Percentiles rank a stretch among this genome's conserved stretches.
Evolutionary conservation across 164 flowering plant species (phyloP).

Genomic region (Litsea cubeba): DNA sequence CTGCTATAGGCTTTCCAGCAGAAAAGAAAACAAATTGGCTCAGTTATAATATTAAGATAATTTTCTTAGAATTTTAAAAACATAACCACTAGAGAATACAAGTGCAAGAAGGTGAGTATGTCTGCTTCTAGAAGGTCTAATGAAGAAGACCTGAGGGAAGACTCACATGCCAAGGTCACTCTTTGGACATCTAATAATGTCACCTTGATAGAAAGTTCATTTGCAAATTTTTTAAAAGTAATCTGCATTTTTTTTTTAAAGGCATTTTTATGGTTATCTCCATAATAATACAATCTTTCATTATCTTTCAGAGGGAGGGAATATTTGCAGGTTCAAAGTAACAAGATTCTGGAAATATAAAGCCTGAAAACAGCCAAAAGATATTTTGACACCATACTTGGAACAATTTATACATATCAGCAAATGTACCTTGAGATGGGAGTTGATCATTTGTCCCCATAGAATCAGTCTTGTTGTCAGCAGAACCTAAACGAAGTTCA

Average conservation of each 20-base stretch:
- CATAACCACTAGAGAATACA: too few species aligned
- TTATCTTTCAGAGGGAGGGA: background rate
- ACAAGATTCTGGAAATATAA: too few species aligned
- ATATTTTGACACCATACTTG: background rate
- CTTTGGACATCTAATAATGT: background rate
- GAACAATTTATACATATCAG: background rate
- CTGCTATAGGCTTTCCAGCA: too few species aligned
- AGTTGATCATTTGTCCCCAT: constrained; percentile 11
- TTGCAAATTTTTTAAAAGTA: background rate
- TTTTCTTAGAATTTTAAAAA: too few species aligned
- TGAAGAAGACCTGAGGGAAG: background rate
- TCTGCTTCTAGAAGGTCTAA: background rate
- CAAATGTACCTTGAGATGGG: constrained; percentile 6
- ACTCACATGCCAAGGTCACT: background rate
- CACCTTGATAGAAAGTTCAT: background rate
- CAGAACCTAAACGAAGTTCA: constrained; percentile 37
- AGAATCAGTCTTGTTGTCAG: constrained; percentile 18
- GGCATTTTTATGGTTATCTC: background rate
- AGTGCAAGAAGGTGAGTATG: too few species aligned
- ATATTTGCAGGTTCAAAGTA: background rate
- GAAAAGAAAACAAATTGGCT: too few species aligned
- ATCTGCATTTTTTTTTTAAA: too few species aligned
- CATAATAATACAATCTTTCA: background rate
- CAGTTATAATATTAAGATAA: too few species aligned
- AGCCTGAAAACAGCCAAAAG: too few species aligned